Conservation (phyloP, 129 eudicot genomes). For the Rutidosis leptorrhynchoides region DNA sequence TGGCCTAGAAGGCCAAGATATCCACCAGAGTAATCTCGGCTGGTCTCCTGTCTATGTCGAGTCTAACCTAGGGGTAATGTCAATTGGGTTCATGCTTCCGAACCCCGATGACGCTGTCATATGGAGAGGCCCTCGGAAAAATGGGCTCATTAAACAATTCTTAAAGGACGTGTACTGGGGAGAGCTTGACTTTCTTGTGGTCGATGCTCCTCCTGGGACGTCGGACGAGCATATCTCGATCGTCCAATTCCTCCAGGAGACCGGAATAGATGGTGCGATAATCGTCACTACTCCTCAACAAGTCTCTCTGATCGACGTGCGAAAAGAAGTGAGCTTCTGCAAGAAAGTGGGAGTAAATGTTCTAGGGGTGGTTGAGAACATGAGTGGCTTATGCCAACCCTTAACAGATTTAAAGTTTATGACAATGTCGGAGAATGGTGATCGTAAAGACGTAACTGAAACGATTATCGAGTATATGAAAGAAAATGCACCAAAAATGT, state of each 20-base stretch:
- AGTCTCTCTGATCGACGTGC: slow-evolving; percentile 82
- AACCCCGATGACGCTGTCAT: slow-evolving; percentile 89
- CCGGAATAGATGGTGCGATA: slow-evolving; percentile 89
- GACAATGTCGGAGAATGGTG: slow-evolving; percentile 45
- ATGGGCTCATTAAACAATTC: slow-evolving; percentile 83
- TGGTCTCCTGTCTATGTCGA: slow-evolving; percentile 95
- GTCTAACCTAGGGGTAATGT: slow-evolving; percentile 94
- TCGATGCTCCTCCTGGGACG: slow-evolving; percentile 98
- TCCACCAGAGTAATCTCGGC: slow-evolving; percentile 81
- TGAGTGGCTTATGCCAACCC: slow-evolving; percentile 76
- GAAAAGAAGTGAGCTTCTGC: slow-evolving; percentile 85
- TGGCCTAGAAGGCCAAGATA: slow-evolving; percentile 92
- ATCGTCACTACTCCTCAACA: slow-evolving; percentile 95
- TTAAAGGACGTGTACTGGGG: slow-evolving; percentile 94
- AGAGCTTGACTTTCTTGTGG: slow-evolving; percentile 80
- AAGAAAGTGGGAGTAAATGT: slow-evolving; percentile 73
- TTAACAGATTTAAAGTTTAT: slow-evolving; percentile 51
- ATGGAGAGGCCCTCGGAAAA: slow-evolving; percentile 93
- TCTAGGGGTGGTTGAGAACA: slow-evolving; percentile 90
- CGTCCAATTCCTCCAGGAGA: slow-evolving; percentile 75
- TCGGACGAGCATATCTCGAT: slow-evolving; percentile 91
- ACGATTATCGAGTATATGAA: slow-evolving; percentile 42
- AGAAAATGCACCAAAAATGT: slow-evolving; percentile 75
- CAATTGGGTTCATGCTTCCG: slow-evolving; percentile 96
- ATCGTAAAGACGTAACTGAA: slow-evolving; percentile 56